Evolutionary conservation across 805 yeast genomes (phyloP).

Genomic region (Torulaspora gathmanii): DNA sequence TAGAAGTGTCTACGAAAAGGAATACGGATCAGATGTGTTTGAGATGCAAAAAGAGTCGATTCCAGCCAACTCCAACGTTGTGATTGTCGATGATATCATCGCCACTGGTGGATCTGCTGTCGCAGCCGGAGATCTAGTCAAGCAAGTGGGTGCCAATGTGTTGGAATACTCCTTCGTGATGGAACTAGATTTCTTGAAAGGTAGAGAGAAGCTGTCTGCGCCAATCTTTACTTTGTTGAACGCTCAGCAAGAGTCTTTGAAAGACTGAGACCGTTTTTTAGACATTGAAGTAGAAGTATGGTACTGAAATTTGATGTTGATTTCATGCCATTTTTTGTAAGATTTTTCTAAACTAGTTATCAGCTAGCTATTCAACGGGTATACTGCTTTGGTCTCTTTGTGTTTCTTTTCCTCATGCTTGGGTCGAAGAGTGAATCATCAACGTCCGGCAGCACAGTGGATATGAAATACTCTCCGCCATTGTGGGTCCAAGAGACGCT

Average conservation of each 20-base stretch:
- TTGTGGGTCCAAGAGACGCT: conserved; percentile 86
- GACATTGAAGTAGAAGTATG: neutral
- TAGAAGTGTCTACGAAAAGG: conserved; percentile 75
- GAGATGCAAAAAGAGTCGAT: conserved; percentile 83
- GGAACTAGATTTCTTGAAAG: conserved; percentile 93
- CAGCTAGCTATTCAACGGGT: conserved; percentile 18
- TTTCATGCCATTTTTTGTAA: neutral
- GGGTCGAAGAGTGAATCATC: conserved; percentile 32
- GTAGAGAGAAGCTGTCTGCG: conserved; percentile 79
- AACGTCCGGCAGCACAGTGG: conserved; percentile 52
- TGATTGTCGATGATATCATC: conserved; percentile 91
- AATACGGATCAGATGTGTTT: conserved; percentile 86
- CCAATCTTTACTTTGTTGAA: conserved; percentile 85
- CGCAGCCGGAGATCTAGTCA: conserved; percentile 86
- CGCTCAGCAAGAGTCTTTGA: conserved; percentile 63
- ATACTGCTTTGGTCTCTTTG: conserved; percentile 23
- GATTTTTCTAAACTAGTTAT: neutral
- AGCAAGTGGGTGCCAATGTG: conserved; percentile 61
- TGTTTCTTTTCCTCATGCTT: conserved; percentile 24
- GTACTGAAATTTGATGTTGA: neutral
- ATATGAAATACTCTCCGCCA: conserved; percentile 70
- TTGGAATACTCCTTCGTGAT: conserved; percentile 81
- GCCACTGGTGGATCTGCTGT: conserved; percentile 97
- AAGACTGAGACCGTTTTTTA: conserved; percentile 9
- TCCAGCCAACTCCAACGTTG: conserved; percentile 72